These are phyloP conservation scores for Myochromella boudieri DNA, from an alignment of 768 basidiomycete species.

Conservation along the genomic window DNA sequence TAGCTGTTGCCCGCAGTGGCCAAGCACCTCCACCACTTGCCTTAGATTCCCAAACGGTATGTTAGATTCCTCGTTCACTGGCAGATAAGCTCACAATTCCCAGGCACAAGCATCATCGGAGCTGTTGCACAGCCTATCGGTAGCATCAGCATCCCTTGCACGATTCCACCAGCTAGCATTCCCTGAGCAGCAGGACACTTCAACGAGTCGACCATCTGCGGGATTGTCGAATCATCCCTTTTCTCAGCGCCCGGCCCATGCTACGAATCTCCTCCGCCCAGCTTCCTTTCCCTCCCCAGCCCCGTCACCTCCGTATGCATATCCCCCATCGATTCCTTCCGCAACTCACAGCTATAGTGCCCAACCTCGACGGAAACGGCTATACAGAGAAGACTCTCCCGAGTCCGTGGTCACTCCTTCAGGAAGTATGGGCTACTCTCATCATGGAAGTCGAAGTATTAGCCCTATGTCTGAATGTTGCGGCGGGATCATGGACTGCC, in stretches of 20 bases:
- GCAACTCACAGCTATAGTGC: constrained; percentile 4
- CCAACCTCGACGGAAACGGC: constrained; percentile 27
- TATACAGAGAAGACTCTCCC: constrained; percentile 32
- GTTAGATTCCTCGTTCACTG: constrained; percentile 12
- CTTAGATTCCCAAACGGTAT: constrained; percentile 31
- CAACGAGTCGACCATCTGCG: constrained; percentile 9
- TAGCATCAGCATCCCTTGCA: constrained; percentile 47
- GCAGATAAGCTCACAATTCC: constrained; percentile 8
- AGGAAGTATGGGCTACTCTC: constrained; percentile 10
- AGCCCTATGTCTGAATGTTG: constrained; percentile 44
- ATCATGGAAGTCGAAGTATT: constrained; percentile 18
- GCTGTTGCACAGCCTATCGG: constrained; percentile 46
- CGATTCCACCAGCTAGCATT: constrained; percentile 53
- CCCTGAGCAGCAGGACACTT: constrained; percentile 23
- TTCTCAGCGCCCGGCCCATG: constrained; percentile 10
- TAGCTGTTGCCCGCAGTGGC: constrained; percentile 42
- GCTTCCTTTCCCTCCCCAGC: constrained; percentile 28
- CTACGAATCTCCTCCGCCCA: constrained; percentile 19
- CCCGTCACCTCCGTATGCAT: constrained; percentile 19
- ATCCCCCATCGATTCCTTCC: constrained; percentile 7
- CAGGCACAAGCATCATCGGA: constrained; percentile 56
- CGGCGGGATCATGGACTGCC: constrained; percentile 51
- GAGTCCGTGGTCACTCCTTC: constrained; percentile 15
- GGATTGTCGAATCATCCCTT: constrained; percentile 8
- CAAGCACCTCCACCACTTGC: constrained; percentile 29